Base-by-base conservation (phyloP, 768 basidiomycete species). In the Russula abietina region DNA sequence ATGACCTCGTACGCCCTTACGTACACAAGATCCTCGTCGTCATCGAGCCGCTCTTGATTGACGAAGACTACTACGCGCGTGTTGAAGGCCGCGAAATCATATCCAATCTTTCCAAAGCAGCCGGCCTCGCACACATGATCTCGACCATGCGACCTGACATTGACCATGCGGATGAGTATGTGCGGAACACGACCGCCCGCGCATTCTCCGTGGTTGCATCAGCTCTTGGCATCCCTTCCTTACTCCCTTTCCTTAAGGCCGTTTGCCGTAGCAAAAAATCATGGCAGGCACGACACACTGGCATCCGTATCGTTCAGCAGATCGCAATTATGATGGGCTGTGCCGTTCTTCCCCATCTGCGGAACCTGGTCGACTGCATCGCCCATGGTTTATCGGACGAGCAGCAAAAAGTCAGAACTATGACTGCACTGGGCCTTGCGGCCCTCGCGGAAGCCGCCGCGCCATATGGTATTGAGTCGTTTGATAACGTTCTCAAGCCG, bases 321-420 rank as follows among this genome's bases (percentile, higher is more conserved):
- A 98, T 99, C 55, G 96, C 97, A 22, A 96, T 98, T 71, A 98
- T 98, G 95, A 98, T 98, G 95, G 96, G 96, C 19, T 98, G 97
- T 69, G 96, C 96, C 19, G 93, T 98, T 26, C 83, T 99, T 1
- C 97, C 97, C 17, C 97, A 98, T 75, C 80, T 99, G 45, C 89
- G 95, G 54, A 98, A 98, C 70, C 80, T 99, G 49, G 97, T 99
- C 28, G 92, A 95, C 65, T 93, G 96, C 67, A 93, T 99, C 55
- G 93, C 95, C 55, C 90, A 92, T 71, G 94, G 93, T 43, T 77
- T 95, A 55, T 85, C 90, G 50, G 94, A 97, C 70, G 94, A 97
- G 69, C 94, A 97, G 75, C 93, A 95, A 74, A 97, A 97, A 71
- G 94, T 97, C 55, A 81, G 91, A 67, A 97, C 94, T 5, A 96